phyloP scores from a whole-genome alignment of 306 rosid species.

The Rosa multiflora region DNA sequence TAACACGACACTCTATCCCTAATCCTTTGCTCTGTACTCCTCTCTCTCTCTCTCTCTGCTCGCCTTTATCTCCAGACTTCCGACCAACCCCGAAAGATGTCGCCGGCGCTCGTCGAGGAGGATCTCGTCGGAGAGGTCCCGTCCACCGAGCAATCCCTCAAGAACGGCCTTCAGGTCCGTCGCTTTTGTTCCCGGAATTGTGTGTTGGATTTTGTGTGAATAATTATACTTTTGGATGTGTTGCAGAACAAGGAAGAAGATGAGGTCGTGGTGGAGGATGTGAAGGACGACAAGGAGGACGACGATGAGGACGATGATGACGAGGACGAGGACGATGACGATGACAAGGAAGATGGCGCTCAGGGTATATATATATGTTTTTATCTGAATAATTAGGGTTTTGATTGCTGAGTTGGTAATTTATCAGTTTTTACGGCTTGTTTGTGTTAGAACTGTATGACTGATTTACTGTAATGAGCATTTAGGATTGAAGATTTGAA shows the following conservation, averaged over 20 bases:
- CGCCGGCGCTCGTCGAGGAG: constrained; percentile 66
- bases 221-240: neutral
- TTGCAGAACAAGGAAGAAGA: constrained; percentile 51
- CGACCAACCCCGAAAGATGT: constrained; percentile 40
- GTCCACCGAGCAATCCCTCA: constrained; percentile 39
- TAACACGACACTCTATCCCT: neutral
- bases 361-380: constrained; percentile 23
- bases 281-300: constrained; percentile 58
- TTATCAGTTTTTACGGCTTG: neutral
- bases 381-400: neutral
- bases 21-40: neutral
- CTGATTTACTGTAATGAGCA: neutral
- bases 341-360: constrained; percentile 59
- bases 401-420: neutral
- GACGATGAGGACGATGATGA: constrained; percentile 51
- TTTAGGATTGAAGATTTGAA: too few relatives aligned
- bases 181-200: neutral
- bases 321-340: constrained; percentile 45
- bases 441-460: neutral
- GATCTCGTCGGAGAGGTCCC: constrained; percentile 36
- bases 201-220: neutral
- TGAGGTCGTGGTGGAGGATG: constrained; percentile 64
- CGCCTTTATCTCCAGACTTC: constrained; percentile 6
- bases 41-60: constrained; percentile 6
- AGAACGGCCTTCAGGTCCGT: constrained; percentile 42